Percentiles rank a stretch among this genome's conserved stretches.
Conservation (phyloP, 768 basidiomycete genomes). For the Boletus sp. region DNA sequence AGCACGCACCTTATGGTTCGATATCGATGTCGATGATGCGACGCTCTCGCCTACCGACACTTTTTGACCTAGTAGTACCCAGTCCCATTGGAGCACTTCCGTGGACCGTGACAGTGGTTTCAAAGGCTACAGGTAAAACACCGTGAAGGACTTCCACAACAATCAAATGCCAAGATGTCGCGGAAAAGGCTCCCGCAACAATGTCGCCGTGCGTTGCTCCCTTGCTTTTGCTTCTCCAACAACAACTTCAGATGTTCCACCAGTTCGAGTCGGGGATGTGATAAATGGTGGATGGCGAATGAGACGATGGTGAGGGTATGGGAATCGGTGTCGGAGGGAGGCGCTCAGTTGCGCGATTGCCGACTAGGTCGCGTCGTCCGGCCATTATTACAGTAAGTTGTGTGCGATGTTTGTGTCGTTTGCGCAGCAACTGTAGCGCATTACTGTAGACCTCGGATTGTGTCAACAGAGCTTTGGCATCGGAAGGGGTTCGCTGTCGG, state of each 20-base stretch:
- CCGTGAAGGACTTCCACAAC: not conserved
- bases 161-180: constrained; percentile 14
- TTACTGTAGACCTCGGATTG: too few species aligned
- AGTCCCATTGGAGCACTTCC: constrained; percentile 50
- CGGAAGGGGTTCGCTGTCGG: too few species aligned
- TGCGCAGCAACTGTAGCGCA: too few species aligned
- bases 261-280: constrained; percentile 57
- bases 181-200: constrained; percentile 54
- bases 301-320: constrained; percentile 72
- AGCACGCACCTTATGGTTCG: not conserved
- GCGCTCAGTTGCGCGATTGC: constrained; percentile 51
- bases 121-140: constrained; percentile 36
- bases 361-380: constrained; percentile 69
- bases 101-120: constrained; percentile 42
- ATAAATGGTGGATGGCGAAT: constrained; percentile 59
- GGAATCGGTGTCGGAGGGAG: constrained; percentile 43
- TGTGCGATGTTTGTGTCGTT: too few species aligned
- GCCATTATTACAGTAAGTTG: constrained; percentile 64
- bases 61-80: constrained; percentile 37
- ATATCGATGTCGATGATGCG: constrained; percentile 7
- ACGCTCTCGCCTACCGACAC: constrained; percentile 21
- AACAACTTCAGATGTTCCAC: constrained; percentile 55
- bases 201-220: constrained; percentile 49
- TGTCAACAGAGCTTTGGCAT: too few species aligned
- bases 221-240: constrained; percentile 58